Conservation (phyloP, 306 rosid genomes). For the Vachellia collinsii region DNA sequence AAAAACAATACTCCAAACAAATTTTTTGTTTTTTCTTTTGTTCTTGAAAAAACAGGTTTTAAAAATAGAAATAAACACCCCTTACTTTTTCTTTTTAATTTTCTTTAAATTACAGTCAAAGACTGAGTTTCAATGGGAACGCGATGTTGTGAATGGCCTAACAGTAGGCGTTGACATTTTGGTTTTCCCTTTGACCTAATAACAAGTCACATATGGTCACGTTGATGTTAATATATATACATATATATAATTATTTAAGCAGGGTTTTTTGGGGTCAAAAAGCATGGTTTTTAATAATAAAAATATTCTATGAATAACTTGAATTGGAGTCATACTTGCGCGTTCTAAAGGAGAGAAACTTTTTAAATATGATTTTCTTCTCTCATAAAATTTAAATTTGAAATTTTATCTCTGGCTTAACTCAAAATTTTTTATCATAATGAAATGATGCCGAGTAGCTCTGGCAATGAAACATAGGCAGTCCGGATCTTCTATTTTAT, state of each 20-base stretch:
- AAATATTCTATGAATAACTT: no score
- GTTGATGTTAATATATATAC: not conserved
- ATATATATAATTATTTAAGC: not conserved
- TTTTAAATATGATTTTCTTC: not conserved
- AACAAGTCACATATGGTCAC: conserved; percentile 31
- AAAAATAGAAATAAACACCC: no score
- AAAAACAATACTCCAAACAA: no score
- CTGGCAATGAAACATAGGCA: not conserved
- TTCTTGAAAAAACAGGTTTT: no score
- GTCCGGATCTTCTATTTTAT: not conserved
- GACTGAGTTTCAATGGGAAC: not conserved
- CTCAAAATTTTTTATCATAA: no score
- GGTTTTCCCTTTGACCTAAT: conserved; percentile 28
- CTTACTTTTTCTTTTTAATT: not conserved
- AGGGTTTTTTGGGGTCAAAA: not conserved
- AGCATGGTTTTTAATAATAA: no score
- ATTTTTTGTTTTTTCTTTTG: no score
- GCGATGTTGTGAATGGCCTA: conserved; percentile 11
- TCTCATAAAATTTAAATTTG: not conserved
- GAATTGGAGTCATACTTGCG: no score
- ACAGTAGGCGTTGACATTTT: conserved; percentile 40
- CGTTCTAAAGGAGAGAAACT: not conserved
- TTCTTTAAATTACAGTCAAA: conserved; percentile 3
- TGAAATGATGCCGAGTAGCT: not conserved
- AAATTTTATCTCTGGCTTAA: no score